These are phyloP conservation scores for Apiotrichum sp. DNA, from an alignment of 1,284 basidiomycete species.

Conservation along the genomic window DNA sequence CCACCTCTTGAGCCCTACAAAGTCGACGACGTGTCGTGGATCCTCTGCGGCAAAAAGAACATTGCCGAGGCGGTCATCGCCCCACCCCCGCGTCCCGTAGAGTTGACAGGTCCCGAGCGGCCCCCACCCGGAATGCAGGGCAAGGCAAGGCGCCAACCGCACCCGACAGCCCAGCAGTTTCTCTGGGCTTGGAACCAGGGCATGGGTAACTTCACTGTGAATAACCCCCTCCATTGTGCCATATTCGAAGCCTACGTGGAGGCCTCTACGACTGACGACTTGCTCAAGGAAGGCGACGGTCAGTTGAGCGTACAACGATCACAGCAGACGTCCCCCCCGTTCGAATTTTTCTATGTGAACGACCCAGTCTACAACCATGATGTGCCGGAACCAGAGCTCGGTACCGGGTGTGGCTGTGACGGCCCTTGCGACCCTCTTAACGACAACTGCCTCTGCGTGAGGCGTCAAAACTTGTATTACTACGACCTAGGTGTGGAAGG, in stretches of 20 bases:
- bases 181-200: neutral
- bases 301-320: slow-evolving; percentile 60
- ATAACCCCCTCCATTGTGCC: slow-evolving; percentile 34
- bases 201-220: slow-evolving; percentile 4
- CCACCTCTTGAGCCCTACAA: neutral
- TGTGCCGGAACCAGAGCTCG: slow-evolving; percentile 61
- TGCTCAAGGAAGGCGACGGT: slow-evolving; percentile 56
- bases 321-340: slow-evolving; percentile 55
- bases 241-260: slow-evolving; percentile 57
- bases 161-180: neutral
- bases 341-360: slow-evolving; percentile 43
- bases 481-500: slow-evolving; percentile 45
- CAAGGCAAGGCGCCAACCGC: neutral
- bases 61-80: neutral
- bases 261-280: slow-evolving; percentile 54
- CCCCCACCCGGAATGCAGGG: neutral
- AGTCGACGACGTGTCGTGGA: neutral
- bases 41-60: neutral
- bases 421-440: slow-evolving; percentile 66
- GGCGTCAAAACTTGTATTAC: slow-evolving; percentile 53
- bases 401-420: slow-evolving; percentile 65
- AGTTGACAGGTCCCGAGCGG: neutral
- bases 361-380: slow-evolving; percentile 61
- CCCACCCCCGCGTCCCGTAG: neutral
- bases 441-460: slow-evolving; percentile 62